Percentiles rank a stretch among this genome's conserved stretches.
Evolutionary conservation across 2,329 filamentous ascomycete species (phyloP).

Genomic region (Verticillium nonalfalfae): DNA sequence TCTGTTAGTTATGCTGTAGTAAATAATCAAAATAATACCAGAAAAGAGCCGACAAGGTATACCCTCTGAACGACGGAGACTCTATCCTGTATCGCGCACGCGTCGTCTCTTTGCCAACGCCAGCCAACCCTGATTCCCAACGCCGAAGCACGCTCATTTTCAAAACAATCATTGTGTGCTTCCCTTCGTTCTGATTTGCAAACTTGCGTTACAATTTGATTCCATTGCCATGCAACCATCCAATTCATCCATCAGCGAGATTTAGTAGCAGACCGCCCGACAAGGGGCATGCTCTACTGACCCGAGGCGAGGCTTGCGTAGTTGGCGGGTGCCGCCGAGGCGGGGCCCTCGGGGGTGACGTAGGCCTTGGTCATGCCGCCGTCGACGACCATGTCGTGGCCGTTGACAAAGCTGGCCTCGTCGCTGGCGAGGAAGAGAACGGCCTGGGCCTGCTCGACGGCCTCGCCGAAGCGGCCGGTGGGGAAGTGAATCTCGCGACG

Average conservation of each 20-base stretch:
- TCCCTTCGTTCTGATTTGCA: background rate
- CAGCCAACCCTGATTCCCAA: background rate
- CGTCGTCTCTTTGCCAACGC: background rate
- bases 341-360: conserved; percentile 58
- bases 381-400: conserved; percentile 89
- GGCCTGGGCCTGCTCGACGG: conserved; percentile 87
- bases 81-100: background rate
- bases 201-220: background rate
- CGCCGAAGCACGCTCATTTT: background rate
- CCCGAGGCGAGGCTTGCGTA: conserved; percentile 33
- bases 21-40: background rate
- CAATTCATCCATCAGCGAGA: background rate
- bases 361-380: conserved; percentile 95
- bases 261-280: too few relatives aligned
- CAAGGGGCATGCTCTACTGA: background rate
- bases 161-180: background rate
- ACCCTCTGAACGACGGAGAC: background rate
- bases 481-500: conserved; percentile 89
- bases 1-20: background rate
- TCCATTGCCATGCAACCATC: background rate
- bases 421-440: conserved; percentile 84
- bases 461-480: conserved; percentile 80
- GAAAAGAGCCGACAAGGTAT: background rate
- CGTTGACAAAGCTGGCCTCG: conserved; percentile 85
- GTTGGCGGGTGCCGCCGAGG: conserved; percentile 49